Base-by-base conservation (phyloP, 2,329 filamentous ascomycete genomes). In the Ascocoryne sarcoides region DNA sequence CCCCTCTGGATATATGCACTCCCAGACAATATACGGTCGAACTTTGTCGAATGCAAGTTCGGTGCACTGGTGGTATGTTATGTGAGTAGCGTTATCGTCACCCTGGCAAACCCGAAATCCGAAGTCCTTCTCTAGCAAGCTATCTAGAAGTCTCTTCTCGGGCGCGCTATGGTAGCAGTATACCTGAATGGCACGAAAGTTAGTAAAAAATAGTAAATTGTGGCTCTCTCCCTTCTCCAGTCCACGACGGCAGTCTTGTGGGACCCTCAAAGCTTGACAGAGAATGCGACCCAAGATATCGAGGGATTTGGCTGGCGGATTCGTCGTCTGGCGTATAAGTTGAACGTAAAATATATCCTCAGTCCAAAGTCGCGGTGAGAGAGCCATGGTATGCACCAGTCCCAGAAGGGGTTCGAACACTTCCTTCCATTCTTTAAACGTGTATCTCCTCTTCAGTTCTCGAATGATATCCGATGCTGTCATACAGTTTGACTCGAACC, bases 1-100 rank as follows among this genome's bases (percentile, higher is more conserved):
- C 54, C 60, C 64, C 46, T 70, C 70, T 60, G 49, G 44, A 21
- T 49, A 54, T 14, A 50, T 36, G 17, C 38, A 47, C 41, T 50
- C 49, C 49, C 51, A 52, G 23, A 46, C 49, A 18, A 56, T 31
- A 32, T 43, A 54, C 21, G 23, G 31, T 7, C 35, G 32, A 7
- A 39, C 36, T 31, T 16, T 37, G 29, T 36, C 37, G 36, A 53
- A 51, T 16, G 46, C 37, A 10, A 38, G 20, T 34, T 47, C 41
- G 4, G 47, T 52, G 20, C 30, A 35, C 10, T 46, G 19, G 29
- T 53, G 43, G 39, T 51, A 54, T n/a, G 40, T 47, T 16, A 40
- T 9, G 15, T 31, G 41, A n/a, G 45, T 35, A 17, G 36, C n/a
- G 21, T 44, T 21, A 16, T 36, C 23, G 17, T 42, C 18, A 20